Evolutionary conservation across 208 protist genomes (phyloP).

Genomic region (Novymonas esmeraldas): DNA sequence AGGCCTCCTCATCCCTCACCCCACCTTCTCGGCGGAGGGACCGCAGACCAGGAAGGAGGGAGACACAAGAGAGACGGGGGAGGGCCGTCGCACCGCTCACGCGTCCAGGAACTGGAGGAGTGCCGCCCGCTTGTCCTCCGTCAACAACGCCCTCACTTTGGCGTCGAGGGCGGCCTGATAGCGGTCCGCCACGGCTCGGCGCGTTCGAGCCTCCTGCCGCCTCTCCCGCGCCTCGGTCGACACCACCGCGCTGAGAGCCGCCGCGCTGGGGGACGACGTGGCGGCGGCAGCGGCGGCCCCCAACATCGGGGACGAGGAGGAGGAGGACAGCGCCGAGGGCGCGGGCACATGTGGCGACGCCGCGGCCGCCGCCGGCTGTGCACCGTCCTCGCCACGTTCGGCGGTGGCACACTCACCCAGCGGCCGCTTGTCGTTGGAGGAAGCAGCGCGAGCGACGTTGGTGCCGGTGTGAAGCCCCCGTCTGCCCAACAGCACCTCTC

Average conservation of each 20-base stretch:
- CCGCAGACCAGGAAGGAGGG: too few species aligned
- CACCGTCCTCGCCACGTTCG: too few species aligned
- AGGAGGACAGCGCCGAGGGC: neutral
- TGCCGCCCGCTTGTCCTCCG: slow-evolving; percentile 32
- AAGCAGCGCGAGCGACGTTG: too few species aligned
- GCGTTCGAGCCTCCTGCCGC: slow-evolving; percentile 49
- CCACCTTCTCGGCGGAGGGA: too few species aligned
- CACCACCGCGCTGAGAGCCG: slow-evolving; percentile 1
- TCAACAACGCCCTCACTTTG: slow-evolving; percentile 32
- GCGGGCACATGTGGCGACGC: too few species aligned
- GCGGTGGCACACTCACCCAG: too few species aligned
- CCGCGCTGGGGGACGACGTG: too few species aligned
- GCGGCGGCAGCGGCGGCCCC: neutral
- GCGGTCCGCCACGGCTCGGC: slow-evolving; percentile 37
- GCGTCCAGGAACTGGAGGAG: slow-evolving; percentile 44
- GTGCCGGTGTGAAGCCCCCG: neutral
- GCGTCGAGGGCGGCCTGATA: slow-evolving; percentile 42
- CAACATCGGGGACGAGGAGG: neutral
- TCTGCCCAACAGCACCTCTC: slow-evolving; percentile 23
- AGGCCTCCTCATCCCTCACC: too few species aligned
- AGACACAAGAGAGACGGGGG: neutral
- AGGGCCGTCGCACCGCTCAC: neutral
- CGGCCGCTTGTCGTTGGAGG: too few species aligned
- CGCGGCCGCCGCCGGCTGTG: too few species aligned
- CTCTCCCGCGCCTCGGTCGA: slow-evolving; percentile 22